Conservation (phyloP, 441 rosid species). For the Theobroma grandiflorum region DNA sequence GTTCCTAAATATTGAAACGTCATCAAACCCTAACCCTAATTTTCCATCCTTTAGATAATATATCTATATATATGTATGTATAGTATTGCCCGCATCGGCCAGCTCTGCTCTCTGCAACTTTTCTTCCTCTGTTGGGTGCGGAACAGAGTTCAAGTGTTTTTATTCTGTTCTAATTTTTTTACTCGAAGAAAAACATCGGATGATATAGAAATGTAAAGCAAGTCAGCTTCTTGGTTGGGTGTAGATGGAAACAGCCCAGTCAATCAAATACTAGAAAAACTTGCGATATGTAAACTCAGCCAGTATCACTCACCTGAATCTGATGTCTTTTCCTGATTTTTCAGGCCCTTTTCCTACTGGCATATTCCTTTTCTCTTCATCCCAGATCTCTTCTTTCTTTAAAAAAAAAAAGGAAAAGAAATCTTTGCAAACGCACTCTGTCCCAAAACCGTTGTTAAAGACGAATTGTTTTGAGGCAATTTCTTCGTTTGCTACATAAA, state of each 20-base stretch:
- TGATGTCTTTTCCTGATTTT: constrained; percentile 49
- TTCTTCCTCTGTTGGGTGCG: constrained; percentile 17
- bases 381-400: background rate
- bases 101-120: constrained; percentile 22
- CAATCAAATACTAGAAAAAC: constrained; percentile 37
- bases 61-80: background rate
- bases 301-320: constrained; percentile 75
- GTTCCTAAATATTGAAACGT: background rate
- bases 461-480: constrained; percentile 67
- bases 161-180: background rate
- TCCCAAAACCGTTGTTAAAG: constrained; percentile 44
- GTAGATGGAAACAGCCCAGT: constrained; percentile 33
- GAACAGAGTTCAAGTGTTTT: background rate
- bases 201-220: constrained; percentile 33
- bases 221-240: constrained; percentile 78
- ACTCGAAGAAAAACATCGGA: background rate
- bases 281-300: constrained; percentile 47
- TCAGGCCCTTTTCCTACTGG: constrained; percentile 71
- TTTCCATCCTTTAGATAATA: background rate
- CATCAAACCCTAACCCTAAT: constrained; percentile 24
- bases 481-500: constrained; percentile 71
- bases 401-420: too few species aligned
- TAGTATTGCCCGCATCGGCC: background rate
- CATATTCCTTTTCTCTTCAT: constrained; percentile 26
- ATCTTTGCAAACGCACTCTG: constrained; percentile 75